phyloP scores from a whole-genome alignment of 2,329 filamentous ascomycete species.

The Claviceps digitariae region DNA sequence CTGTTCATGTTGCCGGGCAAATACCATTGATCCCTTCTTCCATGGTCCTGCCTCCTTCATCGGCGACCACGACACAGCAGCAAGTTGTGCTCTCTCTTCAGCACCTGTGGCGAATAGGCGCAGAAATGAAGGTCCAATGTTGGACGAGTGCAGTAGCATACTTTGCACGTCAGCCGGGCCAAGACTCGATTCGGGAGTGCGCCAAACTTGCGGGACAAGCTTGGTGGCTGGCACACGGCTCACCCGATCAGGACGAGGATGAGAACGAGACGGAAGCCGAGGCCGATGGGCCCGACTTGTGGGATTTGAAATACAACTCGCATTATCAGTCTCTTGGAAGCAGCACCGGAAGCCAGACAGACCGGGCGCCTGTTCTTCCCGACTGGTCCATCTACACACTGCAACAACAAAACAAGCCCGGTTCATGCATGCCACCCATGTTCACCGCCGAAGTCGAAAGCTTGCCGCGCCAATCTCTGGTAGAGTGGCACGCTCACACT shows the following conservation, averaged over 20 bases:
- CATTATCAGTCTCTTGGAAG: constrained; percentile 29
- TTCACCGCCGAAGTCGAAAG: constrained; percentile 64
- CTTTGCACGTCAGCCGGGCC: constrained; percentile 32
- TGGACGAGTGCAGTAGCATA: constrained; percentile 70
- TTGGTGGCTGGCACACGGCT: constrained; percentile 34
- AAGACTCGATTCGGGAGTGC: constrained; percentile 17
- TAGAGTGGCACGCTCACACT: constrained; percentile 72
- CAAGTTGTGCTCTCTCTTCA: constrained; percentile 67
- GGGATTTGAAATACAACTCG: constrained; percentile 50
- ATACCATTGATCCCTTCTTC: constrained; percentile 73
- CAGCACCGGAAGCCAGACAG: constrained; percentile 11
- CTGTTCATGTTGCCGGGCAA: constrained; percentile 69
- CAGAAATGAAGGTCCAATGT: constrained; percentile 55
- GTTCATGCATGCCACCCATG: constrained; percentile 43
- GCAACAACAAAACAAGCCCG: constrained; percentile 21
- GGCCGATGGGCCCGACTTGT: constrained; percentile 47
- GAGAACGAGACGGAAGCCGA: constrained; percentile 28
- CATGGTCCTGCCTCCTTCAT: constrained; percentile 47
- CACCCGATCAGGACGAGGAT: constrained; percentile 25
- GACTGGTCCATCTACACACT: constrained; percentile 33
- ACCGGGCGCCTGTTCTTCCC: constrained; percentile 31
- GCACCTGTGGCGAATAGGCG: constrained; percentile 75
- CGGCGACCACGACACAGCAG: constrained; percentile 29
- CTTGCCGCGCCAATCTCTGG: constrained; percentile 56
- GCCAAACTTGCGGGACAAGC: constrained; percentile 29